phyloP scores from a whole-genome alignment of 2,329 filamentous ascomycete species.

The Corinectria fuckeliana region DNA sequence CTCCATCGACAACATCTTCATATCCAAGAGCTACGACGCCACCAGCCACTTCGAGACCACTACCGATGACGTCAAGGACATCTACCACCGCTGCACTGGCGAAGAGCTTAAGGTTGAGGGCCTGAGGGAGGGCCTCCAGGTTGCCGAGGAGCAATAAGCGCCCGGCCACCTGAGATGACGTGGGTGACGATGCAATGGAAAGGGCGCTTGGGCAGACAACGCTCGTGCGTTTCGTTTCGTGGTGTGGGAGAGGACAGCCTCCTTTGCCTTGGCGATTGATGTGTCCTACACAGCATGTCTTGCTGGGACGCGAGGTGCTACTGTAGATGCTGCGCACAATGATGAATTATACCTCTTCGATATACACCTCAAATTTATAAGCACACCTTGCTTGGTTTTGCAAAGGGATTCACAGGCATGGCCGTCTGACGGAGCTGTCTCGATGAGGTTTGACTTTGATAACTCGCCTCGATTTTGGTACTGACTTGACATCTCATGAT shows the following conservation, averaged over 20 bases:
- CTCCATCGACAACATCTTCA: constrained; percentile 88
- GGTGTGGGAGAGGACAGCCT: constrained; percentile 14
- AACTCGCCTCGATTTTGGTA: constrained; percentile 22
- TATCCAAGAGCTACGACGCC: constrained; percentile 98
- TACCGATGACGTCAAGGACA: constrained; percentile 90
- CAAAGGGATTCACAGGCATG: constrained; percentile 4
- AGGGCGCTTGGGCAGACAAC: constrained; percentile 3
- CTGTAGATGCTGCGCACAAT: constrained; percentile 32
- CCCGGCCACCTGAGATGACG: constrained; percentile 1
- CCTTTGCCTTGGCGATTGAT: constrained; percentile 18
- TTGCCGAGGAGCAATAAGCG: constrained; percentile 68
- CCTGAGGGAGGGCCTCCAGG: constrained; percentile 78
- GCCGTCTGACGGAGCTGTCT: background rate
- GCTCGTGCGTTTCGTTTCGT: constrained; percentile 4
- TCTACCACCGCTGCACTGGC: constrained; percentile 83
- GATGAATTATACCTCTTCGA: constrained; percentile 40
- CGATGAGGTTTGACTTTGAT: background rate
- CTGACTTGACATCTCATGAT: constrained; percentile 31
- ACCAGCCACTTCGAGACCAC: constrained; percentile 96
- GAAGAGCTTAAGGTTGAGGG: constrained; percentile 89
- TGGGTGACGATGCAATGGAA: constrained; percentile 16
- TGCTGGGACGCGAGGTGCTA: constrained; percentile 14
- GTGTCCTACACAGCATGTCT: constrained; percentile 12
- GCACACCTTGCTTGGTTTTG: constrained; percentile 19
- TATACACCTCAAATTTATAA: constrained; percentile 30